Evolutionary conservation across 148 eudicot genomes (phyloP).

Genomic region (Diospyros kaki): DNA sequence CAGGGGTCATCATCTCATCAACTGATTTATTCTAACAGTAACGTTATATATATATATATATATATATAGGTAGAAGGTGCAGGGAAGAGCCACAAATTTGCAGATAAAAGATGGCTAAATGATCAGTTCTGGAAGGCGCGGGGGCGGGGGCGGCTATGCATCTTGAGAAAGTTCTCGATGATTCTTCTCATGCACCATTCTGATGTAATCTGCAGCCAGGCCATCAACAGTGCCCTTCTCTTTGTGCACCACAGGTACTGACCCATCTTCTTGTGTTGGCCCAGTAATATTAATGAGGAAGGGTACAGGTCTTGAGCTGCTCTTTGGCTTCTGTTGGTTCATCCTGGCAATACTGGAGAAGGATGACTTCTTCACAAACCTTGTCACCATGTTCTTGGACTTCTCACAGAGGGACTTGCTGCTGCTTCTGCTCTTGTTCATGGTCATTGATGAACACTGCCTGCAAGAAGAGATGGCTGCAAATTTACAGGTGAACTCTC

Average conservation of each 20-base stretch:
- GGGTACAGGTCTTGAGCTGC: constrained; percentile 16
- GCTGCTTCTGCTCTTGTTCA: constrained; percentile 19
- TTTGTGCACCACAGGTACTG: background rate
- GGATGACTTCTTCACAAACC: constrained; percentile 23
- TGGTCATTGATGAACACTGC: constrained; percentile 2
- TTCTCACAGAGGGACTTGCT: constrained; percentile 26
- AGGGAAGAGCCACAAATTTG: background rate
- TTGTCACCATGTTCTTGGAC: constrained; percentile 25
- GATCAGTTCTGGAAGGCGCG: too few relatives aligned
- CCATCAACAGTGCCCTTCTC: constrained; percentile 16
- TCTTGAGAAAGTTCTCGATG: background rate
- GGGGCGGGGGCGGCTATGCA: constrained; percentile 15
- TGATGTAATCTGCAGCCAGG: constrained; percentile 20
- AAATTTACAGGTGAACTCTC: background rate
- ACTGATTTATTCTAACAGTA: background rate
- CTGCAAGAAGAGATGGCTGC: constrained; percentile 1
- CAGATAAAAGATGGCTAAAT: background rate
- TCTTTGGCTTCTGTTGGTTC: constrained; percentile 9
- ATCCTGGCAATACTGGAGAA: constrained; percentile 17
- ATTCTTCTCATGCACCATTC: constrained; percentile 24
- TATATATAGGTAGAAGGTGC: background rate
- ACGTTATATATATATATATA: background rate
- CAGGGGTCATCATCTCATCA: background rate
- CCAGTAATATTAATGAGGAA: constrained; percentile 8
- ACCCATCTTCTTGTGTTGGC: constrained; percentile 7